A percentile compares a stretch with the other conserved stretches of the same genome.
Evolutionary conservation across 768 basidiomycete species (phyloP).

Genomic region (Ephemerocybe angulata): DNA sequence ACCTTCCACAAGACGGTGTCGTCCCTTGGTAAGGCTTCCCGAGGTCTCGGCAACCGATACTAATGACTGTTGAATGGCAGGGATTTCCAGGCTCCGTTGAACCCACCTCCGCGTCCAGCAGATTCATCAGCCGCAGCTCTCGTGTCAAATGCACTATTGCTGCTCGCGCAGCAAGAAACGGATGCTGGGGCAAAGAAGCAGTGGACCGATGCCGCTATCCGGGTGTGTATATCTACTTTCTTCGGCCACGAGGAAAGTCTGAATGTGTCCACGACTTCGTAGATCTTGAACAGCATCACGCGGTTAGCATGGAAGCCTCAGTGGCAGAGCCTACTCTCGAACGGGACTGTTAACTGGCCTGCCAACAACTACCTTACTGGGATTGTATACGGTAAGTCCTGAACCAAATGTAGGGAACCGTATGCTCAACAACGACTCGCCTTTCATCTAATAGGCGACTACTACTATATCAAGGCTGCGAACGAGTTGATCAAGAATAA

Average conservation of each 20-base stretch:
- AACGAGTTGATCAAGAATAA: constrained; percentile 48
- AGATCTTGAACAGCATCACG: constrained; percentile 48
- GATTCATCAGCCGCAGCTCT: constrained; percentile 71
- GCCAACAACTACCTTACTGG: constrained; percentile 57
- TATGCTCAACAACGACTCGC: no score
- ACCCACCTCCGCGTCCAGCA: constrained; percentile 51
- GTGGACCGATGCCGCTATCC: constrained; percentile 49
- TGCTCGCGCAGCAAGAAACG: constrained; percentile 47
- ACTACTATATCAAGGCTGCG: constrained; percentile 56
- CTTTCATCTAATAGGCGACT: constrained; percentile 45
- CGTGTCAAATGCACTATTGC: constrained; percentile 54
- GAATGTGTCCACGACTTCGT: constrained; percentile 1
- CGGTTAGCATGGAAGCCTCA: constrained; percentile 52
- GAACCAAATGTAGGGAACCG: no score
- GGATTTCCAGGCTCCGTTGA: constrained; percentile 70
- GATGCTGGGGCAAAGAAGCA: constrained; percentile 26
- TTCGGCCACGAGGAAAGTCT: no score
- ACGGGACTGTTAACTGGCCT: constrained; percentile 62
- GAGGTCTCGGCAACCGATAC: no score
- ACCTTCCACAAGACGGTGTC: constrained; percentile 56
- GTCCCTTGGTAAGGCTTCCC: constrained; percentile 74
- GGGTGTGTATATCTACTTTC: constrained; percentile 38
- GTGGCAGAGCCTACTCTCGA: constrained; percentile 63
- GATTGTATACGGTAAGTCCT: constrained; percentile 44
- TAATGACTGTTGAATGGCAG: no score